phyloP scores from a whole-genome alignment of 73 alveolate genomes.

The Urostyla sp. region DNA sequence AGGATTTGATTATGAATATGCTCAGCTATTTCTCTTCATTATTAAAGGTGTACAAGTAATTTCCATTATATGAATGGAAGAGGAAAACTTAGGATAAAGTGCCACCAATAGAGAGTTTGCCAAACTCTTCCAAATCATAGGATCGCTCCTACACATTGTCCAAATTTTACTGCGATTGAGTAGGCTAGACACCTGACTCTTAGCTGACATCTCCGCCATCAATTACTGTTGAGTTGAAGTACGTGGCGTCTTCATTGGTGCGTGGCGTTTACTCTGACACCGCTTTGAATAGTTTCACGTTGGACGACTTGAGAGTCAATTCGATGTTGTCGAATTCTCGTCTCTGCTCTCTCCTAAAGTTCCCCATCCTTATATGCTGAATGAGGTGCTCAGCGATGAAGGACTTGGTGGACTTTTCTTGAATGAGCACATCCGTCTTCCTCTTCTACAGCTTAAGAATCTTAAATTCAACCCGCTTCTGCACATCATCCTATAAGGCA shows the following conservation, averaged over 20 bases:
- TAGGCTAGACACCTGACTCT: too few species aligned
- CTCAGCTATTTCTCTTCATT: neutral
- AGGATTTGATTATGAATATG: neutral
- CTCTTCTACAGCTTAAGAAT: neutral
- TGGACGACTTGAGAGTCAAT: neutral
- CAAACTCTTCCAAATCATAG: constrained; percentile 10
- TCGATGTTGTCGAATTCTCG: constrained; percentile 9
- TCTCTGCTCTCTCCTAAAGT: neutral
- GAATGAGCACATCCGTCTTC: neutral
- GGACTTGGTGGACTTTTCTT: neutral
- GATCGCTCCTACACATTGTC: neutral
- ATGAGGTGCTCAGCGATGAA: neutral
- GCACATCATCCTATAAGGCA: neutral
- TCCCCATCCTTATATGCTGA: neutral
- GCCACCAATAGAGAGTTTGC: constrained; percentile 14
- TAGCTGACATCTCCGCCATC: too few species aligned
- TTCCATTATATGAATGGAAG: constrained; percentile 2
- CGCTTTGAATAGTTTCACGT: neutral
- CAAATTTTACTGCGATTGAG: too few species aligned
- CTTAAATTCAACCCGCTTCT: neutral
- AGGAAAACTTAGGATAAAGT: neutral
- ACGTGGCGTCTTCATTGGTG: too few species aligned
- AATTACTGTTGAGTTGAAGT: too few species aligned
- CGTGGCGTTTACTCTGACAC: too few species aligned
- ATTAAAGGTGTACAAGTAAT: neutral